Base-by-base conservation (phyloP, 225 moss, liverwort and hornwort species). In the Climacium dendroides region DNA sequence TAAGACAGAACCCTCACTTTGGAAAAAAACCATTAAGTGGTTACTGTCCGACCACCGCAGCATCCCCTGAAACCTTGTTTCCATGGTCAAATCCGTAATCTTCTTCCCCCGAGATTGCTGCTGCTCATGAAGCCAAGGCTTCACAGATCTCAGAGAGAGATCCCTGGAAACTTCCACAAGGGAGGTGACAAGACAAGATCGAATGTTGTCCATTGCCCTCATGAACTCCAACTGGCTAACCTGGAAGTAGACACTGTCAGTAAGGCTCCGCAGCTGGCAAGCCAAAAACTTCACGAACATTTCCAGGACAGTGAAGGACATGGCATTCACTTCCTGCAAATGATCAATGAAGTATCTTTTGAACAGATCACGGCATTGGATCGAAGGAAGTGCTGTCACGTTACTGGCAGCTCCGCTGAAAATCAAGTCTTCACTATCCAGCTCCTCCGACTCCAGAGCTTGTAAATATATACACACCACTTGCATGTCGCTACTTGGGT, bases 11-110 rank as follows among this genome's bases (percentile, higher is more conserved):
- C 94, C 93, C 62, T 94, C 91, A 55, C 62, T 82, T 75, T 94
- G 90, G 87, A 94, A 94, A 60, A 94, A 94, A 30, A 94, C 84
- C 94, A 94, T 93, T 13, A 94, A 88, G 79, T 94, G 94, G 85
- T 94, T 94, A 79, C 93, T 94, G 43, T 94, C 94, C 26, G 93
- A 94, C 94, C 94, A 94, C 78, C 94, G 92, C 75, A 94, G 86
- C 94, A 94, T 91, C 9, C 92, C 92, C 55, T 91, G 80, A 53
- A 93, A 90, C 63, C 93, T 85, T 28, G 89, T 89, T 85, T 90
- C 86, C 94, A 94, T 93, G 39, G 90, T 93, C 17, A 80, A 67
- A 86, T 89, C 88, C 67, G 91, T 90, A 60, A 93, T 83, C 48
- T 41, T 74, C 77, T 80, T 91, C 43, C 90, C 90, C 34, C 87